Base-by-base conservation (phyloP, 2,329 filamentous ascomycete genomes). In the Pseudogymnoascus sp. region DNA sequence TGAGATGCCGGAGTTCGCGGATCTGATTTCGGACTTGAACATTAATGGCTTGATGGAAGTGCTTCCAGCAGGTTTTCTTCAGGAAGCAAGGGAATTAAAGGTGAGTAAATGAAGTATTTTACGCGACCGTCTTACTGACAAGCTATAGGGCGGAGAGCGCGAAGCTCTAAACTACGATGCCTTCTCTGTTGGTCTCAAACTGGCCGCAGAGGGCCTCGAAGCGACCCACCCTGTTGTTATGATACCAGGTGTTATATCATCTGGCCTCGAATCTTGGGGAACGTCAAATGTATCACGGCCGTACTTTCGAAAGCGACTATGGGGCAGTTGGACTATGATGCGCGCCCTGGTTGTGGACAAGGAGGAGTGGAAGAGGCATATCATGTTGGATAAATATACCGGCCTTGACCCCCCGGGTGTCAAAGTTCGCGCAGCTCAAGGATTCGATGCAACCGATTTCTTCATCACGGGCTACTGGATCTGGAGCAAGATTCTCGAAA, bases 281-380 rank as follows among this genome's bases (percentile, higher is more conserved):
- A 97, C 94, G 0, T 86, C 89, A 58, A 89, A 92, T 70, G 79
- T 81, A 41, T 96, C 92, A 6, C 84, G 91, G 36, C 89, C 88
- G 63, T 99, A 97, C 75, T 99, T 99, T 74, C 83, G 94, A 65
- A 96, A 95, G 76, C 82, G 94, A 60, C 77, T 99, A 58, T 99
- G 94, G 94, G 94, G 94, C 4, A 96, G 91, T 67, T 99, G 95
- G 94, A 96, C 85, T 65, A 99, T 99, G 94, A 97, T 99, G 92
- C 84, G 88, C 58, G 93, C 94, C 0, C 77, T 99, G 66, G 90
- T 99, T 1, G 76, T 96, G 69, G 94, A 97, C 74, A 97, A 97
- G 75, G 87, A 95, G 28, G 81, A 84, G 35, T 99, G 94, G 94
- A 99, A 97, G 78, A 87, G 80, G 69, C 94, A 99, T 73, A 90